Conservation (phyloP, 495 filamentous ascomycete species). For the Cercophora sp. region DNA sequence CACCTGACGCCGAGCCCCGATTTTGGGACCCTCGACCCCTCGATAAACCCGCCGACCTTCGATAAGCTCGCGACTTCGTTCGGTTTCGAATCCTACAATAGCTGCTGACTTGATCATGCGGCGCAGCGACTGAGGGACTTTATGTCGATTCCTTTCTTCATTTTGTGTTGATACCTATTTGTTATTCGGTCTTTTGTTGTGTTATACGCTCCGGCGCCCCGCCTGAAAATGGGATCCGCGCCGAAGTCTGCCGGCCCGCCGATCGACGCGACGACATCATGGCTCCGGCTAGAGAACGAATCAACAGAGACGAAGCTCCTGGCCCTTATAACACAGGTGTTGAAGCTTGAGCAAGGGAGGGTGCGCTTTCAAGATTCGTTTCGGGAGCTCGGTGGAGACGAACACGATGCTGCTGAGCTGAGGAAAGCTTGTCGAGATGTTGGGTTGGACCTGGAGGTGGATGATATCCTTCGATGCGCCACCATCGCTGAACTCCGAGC, state of each 20-base stretch:
- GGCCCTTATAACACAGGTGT: constrained; percentile 29
- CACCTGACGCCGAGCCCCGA: not conserved
- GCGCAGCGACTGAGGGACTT: constrained; percentile 19
- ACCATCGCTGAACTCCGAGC: constrained; percentile 39
- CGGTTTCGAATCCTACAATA: no score
- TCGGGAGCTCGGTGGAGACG: constrained; percentile 37
- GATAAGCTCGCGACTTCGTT: constrained; percentile 11
- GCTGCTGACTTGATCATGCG: constrained; percentile 20
- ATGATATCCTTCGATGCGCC: constrained; percentile 39
- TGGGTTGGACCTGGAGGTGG: constrained; percentile 34
- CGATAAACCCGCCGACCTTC: constrained; percentile 1
- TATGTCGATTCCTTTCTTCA: constrained; percentile 9
- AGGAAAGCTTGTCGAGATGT: constrained; percentile 30
- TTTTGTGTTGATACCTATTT: constrained; percentile 24
- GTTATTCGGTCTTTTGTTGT: constrained; percentile 6
- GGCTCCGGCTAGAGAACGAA: constrained; percentile 27
- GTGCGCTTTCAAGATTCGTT: constrained; percentile 35
- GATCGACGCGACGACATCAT: constrained; percentile 26
- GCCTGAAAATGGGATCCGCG: constrained; percentile 17
- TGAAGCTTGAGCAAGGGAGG: constrained; percentile 23
- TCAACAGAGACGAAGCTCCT: constrained; percentile 30
- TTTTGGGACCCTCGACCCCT: not conserved
- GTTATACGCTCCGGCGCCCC: constrained; percentile 1
- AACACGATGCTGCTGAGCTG: constrained; percentile 31
- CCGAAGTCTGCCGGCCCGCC: constrained; percentile 12